A percentile compares a stretch with the other conserved stretches of the same genome.
phyloP scores from a whole-genome alignment of 2,329 filamentous ascomycete species.

The Amauroascus verrucosus region DNA sequence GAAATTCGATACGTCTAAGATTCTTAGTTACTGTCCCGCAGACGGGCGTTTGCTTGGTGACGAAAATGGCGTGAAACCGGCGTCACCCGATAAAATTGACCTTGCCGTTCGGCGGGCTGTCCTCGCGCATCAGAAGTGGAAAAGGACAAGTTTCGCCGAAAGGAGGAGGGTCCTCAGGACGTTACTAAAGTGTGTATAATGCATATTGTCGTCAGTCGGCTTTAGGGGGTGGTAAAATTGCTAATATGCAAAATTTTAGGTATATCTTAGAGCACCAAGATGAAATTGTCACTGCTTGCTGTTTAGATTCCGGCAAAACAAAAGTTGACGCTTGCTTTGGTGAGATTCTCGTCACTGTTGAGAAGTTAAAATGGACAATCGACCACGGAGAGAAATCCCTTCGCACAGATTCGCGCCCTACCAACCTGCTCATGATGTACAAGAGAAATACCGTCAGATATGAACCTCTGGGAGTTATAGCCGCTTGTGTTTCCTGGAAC shows the following conservation, averaged over 20 bases:
- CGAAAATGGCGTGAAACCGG: constrained; percentile 55
- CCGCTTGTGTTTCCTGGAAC: constrained; percentile 93
- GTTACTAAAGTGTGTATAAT: constrained; percentile 49
- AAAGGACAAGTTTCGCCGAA: constrained; percentile 63
- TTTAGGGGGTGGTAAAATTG: not conserved
- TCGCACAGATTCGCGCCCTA: constrained; percentile 60
- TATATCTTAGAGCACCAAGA: constrained; percentile 83
- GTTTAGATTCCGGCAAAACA: constrained; percentile 90
- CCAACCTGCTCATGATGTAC: constrained; percentile 88
- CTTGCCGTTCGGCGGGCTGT: constrained; percentile 62
- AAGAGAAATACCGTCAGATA: constrained; percentile 86
- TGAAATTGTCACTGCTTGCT: constrained; percentile 72
- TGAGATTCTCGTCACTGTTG: constrained; percentile 84
- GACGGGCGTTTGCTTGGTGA: constrained; percentile 71
- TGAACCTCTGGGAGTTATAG: constrained; percentile 85
- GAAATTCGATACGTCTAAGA: constrained; percentile 32
- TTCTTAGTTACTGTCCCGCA: constrained; percentile 56
- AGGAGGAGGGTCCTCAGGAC: constrained; percentile 70
- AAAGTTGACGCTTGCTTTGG: constrained; percentile 88
- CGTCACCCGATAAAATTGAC: constrained; percentile 68
- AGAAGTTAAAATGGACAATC: constrained; percentile 93
- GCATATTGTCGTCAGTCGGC: not conserved
- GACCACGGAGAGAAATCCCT: constrained; percentile 78
- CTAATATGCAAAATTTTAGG: constrained; percentile 24
- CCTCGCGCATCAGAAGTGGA: constrained; percentile 67